A percentile compares a stretch with the other conserved stretches of the same genome.
phyloP scores from a whole-genome alignment of 257 asterid species.

The Solanum rostratum region DNA sequence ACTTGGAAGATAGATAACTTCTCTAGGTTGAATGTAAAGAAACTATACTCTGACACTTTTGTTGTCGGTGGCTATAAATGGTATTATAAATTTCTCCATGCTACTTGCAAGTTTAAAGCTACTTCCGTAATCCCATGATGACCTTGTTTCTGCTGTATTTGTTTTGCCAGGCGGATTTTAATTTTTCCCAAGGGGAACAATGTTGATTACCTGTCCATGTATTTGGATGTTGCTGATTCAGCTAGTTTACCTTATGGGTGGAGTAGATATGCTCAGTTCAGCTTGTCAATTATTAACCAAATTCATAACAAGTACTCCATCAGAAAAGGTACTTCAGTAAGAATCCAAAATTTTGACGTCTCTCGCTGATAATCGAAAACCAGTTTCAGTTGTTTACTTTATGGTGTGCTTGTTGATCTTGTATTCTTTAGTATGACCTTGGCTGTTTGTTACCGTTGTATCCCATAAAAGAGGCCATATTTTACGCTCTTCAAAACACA shows the following conservation, averaged over 20 bases:
- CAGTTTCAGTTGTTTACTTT: neutral
- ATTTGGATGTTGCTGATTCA: slow-evolving; percentile 45
- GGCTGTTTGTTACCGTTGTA: neutral
- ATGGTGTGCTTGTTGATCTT: neutral
- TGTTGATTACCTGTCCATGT: slow-evolving; percentile 31
- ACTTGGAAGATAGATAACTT: slow-evolving; percentile 6
- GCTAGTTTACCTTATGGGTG: slow-evolving; percentile 34
- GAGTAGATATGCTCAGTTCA: slow-evolving; percentile 44
- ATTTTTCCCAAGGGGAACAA: slow-evolving; percentile 41
- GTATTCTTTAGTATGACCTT: neutral
- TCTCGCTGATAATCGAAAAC: neutral
- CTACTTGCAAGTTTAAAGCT: neutral
- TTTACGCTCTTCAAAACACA: neutral
- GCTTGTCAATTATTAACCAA: slow-evolving; percentile 41
- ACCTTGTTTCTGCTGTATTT: neutral
- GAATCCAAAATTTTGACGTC: neutral
- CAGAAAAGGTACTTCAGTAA: slow-evolving; percentile 30
- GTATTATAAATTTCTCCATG: neutral
- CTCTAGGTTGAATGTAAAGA: slow-evolving; percentile 4
- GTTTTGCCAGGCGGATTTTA: slow-evolving; percentile 43
- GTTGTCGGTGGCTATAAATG: slow-evolving; percentile 4
- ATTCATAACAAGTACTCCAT: slow-evolving; percentile 29
- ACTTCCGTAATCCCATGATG: neutral
- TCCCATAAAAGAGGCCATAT: neutral
- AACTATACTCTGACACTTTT: slow-evolving; percentile 1